Evolutionary conservation across 108 stramenopile genomes (phyloP).

Genomic region (Skeletonema costatum): DNA sequence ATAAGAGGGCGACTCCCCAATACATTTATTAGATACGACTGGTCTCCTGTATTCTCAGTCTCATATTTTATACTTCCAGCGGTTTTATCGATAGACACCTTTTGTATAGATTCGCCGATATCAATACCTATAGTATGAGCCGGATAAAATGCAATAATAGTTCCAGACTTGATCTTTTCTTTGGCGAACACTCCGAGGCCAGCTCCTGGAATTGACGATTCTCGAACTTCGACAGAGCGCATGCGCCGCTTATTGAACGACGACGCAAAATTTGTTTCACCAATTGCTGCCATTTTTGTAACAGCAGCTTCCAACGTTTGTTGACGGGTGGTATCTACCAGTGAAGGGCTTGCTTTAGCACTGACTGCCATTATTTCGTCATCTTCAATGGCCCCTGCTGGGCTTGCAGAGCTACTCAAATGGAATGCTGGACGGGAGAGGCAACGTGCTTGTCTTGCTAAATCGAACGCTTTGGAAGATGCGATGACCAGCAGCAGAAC

Average conservation of each 20-base stretch:
- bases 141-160: constrained; percentile 55
- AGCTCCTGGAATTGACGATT: constrained; percentile 50
- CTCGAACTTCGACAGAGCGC: constrained; percentile 7
- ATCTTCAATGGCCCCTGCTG: neutral
- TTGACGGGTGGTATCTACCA: neutral
- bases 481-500: neutral
- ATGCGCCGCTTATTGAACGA: constrained; percentile 17
- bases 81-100: neutral
- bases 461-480: neutral
- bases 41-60: constrained; percentile 1
- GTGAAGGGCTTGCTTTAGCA: neutral
- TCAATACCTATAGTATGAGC: constrained; percentile 49
- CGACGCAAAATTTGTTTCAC: constrained; percentile 6
- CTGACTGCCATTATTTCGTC: too few species aligned
- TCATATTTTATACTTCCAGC: neutral
- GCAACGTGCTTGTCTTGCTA: neutral
- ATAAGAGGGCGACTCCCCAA: constrained; percentile 10
- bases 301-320: neutral
- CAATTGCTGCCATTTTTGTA: neutral
- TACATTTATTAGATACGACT: constrained; percentile 27
- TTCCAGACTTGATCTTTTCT: constrained; percentile 50
- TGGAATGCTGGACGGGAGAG: neutral
- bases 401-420: neutral
- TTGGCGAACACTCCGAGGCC: constrained; percentile 59
- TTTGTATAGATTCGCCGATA: constrained; percentile 11